Conservation (phyloP, 75 land plant genomes). For the Azolla pinnata region DNA sequence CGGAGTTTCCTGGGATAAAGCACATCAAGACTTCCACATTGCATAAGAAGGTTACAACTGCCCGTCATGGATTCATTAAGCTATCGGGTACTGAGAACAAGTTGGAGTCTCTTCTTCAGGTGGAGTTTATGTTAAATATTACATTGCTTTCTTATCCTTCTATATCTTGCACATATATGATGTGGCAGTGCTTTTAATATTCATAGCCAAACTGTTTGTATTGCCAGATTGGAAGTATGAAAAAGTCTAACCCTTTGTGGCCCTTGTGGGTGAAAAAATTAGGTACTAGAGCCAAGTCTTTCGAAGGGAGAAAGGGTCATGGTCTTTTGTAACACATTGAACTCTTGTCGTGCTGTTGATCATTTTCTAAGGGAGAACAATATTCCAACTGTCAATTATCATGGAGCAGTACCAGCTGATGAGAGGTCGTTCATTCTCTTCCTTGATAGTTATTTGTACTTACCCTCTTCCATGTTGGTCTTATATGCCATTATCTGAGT, state of each 20-base stretch:
- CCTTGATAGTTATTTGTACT: background rate
- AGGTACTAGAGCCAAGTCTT: constrained; percentile 96
- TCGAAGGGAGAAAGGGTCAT: constrained; percentile 82
- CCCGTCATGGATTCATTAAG: constrained; percentile 83
- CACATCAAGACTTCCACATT: constrained; percentile 89
- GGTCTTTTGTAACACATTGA: constrained; percentile 95
- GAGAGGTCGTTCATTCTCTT: constrained; percentile 45
- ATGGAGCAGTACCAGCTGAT: constrained; percentile 97
- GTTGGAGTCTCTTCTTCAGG: constrained; percentile 86
- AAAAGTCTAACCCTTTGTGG: no score
- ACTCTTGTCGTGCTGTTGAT: constrained; percentile 97
- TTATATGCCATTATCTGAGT: background rate
- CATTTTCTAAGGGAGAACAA: constrained; percentile 81
- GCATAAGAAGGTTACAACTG: constrained; percentile 85
- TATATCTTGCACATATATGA: no score
- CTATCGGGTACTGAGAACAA: constrained; percentile 89
- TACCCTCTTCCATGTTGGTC: background rate
- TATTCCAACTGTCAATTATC: constrained; percentile 84
- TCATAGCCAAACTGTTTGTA: no score
- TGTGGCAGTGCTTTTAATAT: no score
- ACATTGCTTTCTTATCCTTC: no score
- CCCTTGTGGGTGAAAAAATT: no score
- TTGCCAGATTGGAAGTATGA: no score
- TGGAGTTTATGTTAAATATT: no score
- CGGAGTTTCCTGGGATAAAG: constrained; percentile 86